These are phyloP conservation scores for Sarcodon sp. DNA, from an alignment of 768 basidiomycete species.

Conservation along the genomic window DNA sequence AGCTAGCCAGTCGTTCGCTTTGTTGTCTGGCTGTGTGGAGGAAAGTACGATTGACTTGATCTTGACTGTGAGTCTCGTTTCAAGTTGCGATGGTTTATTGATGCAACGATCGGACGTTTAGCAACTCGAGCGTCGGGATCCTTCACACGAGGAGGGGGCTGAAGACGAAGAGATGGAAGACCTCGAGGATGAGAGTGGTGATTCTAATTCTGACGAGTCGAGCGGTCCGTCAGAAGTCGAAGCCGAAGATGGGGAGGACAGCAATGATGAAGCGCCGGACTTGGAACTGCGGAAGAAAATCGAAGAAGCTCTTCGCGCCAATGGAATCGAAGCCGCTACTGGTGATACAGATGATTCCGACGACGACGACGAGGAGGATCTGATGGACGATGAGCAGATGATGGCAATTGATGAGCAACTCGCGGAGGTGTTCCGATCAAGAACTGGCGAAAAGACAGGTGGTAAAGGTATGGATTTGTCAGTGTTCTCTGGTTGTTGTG, in stretches of 20 bases:
- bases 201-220: conserved; percentile 15
- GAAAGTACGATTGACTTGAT: conserved; percentile 71
- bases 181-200: conserved; percentile 27
- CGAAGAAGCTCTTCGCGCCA: conserved; percentile 45
- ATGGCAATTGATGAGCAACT: conserved; percentile 91
- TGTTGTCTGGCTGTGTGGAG: conserved; percentile 53
- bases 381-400: conserved; percentile 98
- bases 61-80: conserved; percentile 45
- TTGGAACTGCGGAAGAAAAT: conserved; percentile 58
- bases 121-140: conserved; percentile 76
- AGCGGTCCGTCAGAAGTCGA: conserved; percentile 12
- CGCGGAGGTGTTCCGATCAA: conserved; percentile 71
- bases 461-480: conserved; percentile 42
- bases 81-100: conserved; percentile 3
- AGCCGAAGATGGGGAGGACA: conserved; percentile 22
- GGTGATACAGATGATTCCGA: conserved; percentile 30
- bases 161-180: conserved; percentile 18
- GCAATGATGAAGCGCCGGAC: conserved; percentile 36
- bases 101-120: conserved; percentile 16
- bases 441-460: conserved; percentile 43
- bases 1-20: conserved; percentile 69
- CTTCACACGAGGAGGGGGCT: conserved; percentile 21
- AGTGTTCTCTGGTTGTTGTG: not conserved
- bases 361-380: conserved; percentile 46
- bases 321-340: conserved; percentile 42